Conservation (phyloP, 1,284 basidiomycete species). For the Meira miltonrushii region DNA sequence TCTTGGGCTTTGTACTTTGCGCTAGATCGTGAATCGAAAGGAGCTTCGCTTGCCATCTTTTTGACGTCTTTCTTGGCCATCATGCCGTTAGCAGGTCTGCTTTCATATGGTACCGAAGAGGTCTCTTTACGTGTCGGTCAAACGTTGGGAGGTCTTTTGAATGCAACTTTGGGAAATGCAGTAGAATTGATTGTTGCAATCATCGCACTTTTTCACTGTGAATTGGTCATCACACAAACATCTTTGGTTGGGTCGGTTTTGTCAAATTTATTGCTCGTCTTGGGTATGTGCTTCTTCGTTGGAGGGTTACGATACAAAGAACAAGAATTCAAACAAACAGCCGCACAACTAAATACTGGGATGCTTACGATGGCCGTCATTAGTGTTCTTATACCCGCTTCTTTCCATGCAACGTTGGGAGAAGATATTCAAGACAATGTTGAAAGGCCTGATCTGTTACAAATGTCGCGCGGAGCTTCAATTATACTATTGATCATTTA, state of each 20-base stretch:
- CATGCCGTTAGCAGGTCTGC: constrained; percentile 41
- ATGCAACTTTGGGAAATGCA: constrained; percentile 43
- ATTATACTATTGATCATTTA: constrained; percentile 42
- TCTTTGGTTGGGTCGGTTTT: constrained; percentile 41
- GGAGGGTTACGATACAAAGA: constrained; percentile 37
- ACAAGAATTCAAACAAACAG: constrained; percentile 24
- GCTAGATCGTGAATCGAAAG: constrained; percentile 23
- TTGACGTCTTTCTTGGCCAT: constrained; percentile 43
- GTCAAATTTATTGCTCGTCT: constrained; percentile 40
- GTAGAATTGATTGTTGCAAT: constrained; percentile 47
- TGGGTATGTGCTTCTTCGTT: constrained; percentile 44
- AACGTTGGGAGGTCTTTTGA: constrained; percentile 44
- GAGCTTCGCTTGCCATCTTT: constrained; percentile 22
- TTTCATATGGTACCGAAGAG: constrained; percentile 42
- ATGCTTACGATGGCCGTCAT: constrained; percentile 35
- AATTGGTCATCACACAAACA: constrained; percentile 41
- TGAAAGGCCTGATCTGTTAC: constrained; percentile 37
- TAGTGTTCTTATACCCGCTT: constrained; percentile 40
- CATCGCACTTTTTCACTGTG: constrained; percentile 43
- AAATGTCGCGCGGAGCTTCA: constrained; percentile 34
- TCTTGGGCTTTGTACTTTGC: constrained; percentile 16
- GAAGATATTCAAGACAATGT: constrained; percentile 21
- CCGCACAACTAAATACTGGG: constrained; percentile 18
- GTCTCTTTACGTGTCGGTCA: constrained; percentile 42
- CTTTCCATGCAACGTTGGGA: constrained; percentile 40